phyloP scores from a whole-genome alignment of 768 basidiomycete species.

The Daedaleopsis sinensis region DNA sequence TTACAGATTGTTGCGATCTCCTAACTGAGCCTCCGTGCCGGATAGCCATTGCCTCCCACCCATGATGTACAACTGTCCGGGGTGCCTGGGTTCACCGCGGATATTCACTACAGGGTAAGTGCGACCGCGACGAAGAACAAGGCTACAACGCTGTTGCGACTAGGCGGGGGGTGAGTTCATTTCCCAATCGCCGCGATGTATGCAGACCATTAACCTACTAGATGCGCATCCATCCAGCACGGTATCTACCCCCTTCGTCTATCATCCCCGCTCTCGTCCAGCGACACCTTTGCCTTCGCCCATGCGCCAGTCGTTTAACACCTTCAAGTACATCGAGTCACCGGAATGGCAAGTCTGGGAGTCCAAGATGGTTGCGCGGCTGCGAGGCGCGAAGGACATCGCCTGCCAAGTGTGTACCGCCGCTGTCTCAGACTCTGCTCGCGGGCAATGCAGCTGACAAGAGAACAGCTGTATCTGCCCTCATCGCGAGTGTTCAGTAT shows the following conservation, averaged over 20 bases:
- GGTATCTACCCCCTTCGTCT: slow-evolving; percentile 63
- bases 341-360: slow-evolving; percentile 56
- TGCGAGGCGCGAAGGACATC: slow-evolving; percentile 31
- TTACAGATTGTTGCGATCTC: slow-evolving; percentile 5
- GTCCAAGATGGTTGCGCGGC: slow-evolving; percentile 34
- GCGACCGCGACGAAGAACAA: slow-evolving; percentile 58
- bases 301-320: slow-evolving; percentile 32
- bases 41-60: slow-evolving; percentile 70
- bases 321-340: slow-evolving; percentile 44
- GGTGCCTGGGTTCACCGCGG: slow-evolving; percentile 72
- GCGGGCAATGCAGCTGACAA: neutral
- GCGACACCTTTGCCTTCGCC: slow-evolving; percentile 52
- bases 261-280: slow-evolving; percentile 68
- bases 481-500: slow-evolving; percentile 61
- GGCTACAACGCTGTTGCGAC: slow-evolving; percentile 49
- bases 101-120: slow-evolving; percentile 62
- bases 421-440: neutral
- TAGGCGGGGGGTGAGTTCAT: slow-evolving; percentile 53
- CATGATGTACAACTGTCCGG: slow-evolving; percentile 69
- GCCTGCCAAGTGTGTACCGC: slow-evolving; percentile 37
- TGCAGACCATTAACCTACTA: neutral
- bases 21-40: neutral
- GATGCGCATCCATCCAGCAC: slow-evolving; percentile 37
- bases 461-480: slow-evolving; percentile 52
- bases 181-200: neutral